Percentiles rank a stretch among this genome's conserved stretches.
These are phyloP conservation scores for Melampsora abietis-canadensis DNA, from an alignment of 1,284 basidiomycete species.

Conservation along the genomic window DNA sequence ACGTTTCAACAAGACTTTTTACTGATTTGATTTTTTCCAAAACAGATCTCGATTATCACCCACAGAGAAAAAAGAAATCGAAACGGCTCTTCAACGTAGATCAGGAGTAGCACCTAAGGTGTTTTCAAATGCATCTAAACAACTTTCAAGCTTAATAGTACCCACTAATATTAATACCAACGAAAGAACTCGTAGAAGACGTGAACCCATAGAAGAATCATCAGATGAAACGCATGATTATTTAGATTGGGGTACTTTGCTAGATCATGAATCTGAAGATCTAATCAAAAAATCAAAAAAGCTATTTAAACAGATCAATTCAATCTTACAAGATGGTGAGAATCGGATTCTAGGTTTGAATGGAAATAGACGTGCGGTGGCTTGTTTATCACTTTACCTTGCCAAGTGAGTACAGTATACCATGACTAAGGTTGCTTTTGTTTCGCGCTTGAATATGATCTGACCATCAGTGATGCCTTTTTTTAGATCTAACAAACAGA, in stretches of 20 bases:
- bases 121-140: constrained; percentile 18
- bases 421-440: neutral
- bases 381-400: neutral
- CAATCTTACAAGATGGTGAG: neutral
- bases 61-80: constrained; percentile 4
- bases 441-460: neutral
- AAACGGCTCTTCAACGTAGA: constrained; percentile 35
- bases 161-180: neutral
- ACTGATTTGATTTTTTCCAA: neutral
- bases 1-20: neutral
- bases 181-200: neutral
- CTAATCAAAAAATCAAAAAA: neutral
- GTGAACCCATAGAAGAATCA: neutral
- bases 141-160: constrained; percentile 1
- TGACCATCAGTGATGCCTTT: neutral
- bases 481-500: neutral
- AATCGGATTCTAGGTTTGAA: neutral
- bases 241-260: neutral
- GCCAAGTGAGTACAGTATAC: neutral
- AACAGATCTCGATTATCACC: neutral
- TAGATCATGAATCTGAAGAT: neutral
- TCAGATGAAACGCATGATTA: neutral
- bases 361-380: neutral
- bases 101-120: constrained; percentile 14
- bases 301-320: neutral